Evolutionary conservation across 495 filamentous ascomycete species (phyloP), one percentile per base, ranked within the genome.

Genomic region (Daldinia concentrica): DNA sequence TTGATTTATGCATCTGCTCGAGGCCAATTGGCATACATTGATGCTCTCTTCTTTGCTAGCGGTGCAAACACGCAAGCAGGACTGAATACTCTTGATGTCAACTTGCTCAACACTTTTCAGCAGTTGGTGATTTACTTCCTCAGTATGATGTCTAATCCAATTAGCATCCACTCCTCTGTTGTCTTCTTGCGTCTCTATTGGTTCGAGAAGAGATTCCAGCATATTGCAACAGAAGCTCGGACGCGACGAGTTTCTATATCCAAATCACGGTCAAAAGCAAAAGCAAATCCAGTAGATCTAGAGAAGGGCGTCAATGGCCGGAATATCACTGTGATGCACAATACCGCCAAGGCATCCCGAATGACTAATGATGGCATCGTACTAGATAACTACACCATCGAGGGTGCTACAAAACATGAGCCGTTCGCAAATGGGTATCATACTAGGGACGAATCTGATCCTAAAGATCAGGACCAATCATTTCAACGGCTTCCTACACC

Each of bases 131-230:
- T 95, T n/a, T 94, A 90, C 62, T 73, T 92, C 34, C 79, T 92
- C 22, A 80, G 91, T 1, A 88, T 92, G 84, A 69, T 94, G 24
- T 87, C 91, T 34, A 99, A 93, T 50, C 95, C 95, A 3, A 97
- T 99, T 66, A 91, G 92, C 62, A 95, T 99, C 79, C 89, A 97
- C 77, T 86, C 90, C 6, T 90, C 87, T 32, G 91, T 98, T 30
- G 95, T 98, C 0, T 96, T 96, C 72, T 83, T 98, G 22, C 91
- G 95, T 2, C 82, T 98, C 4, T 97, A 97, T 80, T 98, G 94
- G 95, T 99, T 99, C 74, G 94, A 98, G 81, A 97, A 94, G 76
- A 88, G 93, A 3, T 97, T 99, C 72, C 89, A 93, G 78, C 74
- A 80, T 36, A 84, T 98, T 54, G 94, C 90, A 30, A 85, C 48